phyloP scores from a whole-genome alignment of 2,329 filamentous ascomycete species.

The Cyanodermella asteris region DNA sequence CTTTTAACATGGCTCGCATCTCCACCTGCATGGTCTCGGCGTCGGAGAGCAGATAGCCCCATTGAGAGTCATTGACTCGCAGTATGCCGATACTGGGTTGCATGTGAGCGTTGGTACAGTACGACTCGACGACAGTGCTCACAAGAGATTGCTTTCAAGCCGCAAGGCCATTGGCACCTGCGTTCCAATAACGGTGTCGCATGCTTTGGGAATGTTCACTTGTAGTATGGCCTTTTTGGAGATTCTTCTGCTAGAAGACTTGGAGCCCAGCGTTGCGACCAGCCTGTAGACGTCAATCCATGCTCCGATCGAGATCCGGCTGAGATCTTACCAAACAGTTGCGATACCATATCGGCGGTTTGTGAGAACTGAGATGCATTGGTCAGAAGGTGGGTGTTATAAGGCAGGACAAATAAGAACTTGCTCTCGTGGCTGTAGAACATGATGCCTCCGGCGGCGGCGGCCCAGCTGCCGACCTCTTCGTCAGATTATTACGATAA shows the following conservation, averaged over 20 bases:
- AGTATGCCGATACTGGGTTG: slow-evolving; percentile 48
- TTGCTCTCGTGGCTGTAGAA: slow-evolving; percentile 91
- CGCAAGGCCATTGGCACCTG: slow-evolving; percentile 75
- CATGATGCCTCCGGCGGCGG: no score
- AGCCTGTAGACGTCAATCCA: slow-evolving; percentile 39
- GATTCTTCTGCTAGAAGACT: slow-evolving; percentile 48
- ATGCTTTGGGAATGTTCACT: slow-evolving; percentile 71
- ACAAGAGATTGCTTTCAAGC: slow-evolving; percentile 73
- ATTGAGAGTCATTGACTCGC: slow-evolving; percentile 71
- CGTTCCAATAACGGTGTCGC: slow-evolving; percentile 66
- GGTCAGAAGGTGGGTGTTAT: slow-evolving; percentile 9
- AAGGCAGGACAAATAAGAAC: slow-evolving; percentile 12
- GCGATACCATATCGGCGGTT: slow-evolving; percentile 77
- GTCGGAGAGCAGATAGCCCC: slow-evolving; percentile 63
- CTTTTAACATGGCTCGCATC: slow-evolving; percentile 46
- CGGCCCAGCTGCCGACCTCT: no score
- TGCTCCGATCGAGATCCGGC: background rate
- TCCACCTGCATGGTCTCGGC: slow-evolving; percentile 51
- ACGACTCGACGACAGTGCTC: slow-evolving; percentile 10
- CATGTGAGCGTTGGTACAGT: slow-evolving; percentile 6
- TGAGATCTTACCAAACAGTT: slow-evolving; percentile 57
- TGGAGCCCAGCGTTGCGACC: slow-evolving; percentile 66
- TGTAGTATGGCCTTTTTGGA: slow-evolving; percentile 70
- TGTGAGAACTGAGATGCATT: slow-evolving; percentile 41
- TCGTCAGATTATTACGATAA: no score